Evolutionary conservation across 306 rosid species (phyloP).

Genomic region (Begonia loranthoides): DNA sequence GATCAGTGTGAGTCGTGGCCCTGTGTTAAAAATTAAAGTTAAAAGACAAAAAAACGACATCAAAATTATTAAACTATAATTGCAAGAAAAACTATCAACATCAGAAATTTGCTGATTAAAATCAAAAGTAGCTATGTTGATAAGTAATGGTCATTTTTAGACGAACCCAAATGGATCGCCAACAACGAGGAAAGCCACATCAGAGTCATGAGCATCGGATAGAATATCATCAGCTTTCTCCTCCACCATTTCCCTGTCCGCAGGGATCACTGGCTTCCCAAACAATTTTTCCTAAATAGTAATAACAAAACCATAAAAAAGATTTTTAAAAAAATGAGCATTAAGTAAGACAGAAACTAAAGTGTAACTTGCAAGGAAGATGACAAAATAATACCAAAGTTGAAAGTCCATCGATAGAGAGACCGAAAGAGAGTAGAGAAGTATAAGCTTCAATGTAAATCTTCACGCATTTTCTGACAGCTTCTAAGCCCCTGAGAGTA

Average conservation of each 20-base stretch:
- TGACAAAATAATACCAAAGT: constrained; percentile 25
- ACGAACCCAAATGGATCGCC: constrained; percentile 48
- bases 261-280: constrained; percentile 53
- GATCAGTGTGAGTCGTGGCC: constrained; percentile 75
- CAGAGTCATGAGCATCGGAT: constrained; percentile 22
- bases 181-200: constrained; percentile 44
- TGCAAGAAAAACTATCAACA: too few relatives aligned
- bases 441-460: constrained; percentile 82
- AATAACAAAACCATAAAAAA: not conserved
- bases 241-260: constrained; percentile 90
- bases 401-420: constrained; percentile 60
- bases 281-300: constrained; percentile 48
- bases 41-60: not conserved
- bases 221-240: constrained; percentile 45
- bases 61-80: not conserved
- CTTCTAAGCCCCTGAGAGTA: constrained; percentile 77
- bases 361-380: not conserved
- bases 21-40: constrained; percentile 13
- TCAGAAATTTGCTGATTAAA: not conserved
- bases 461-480: constrained; percentile 43
- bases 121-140: not conserved
- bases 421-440: constrained; percentile 84
- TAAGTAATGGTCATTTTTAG: not conserved
- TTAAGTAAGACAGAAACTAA: not conserved
- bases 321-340: not conserved